Base-by-base conservation (phyloP, 176 grass and related monocot genomes). In the Oryza brachyantha region DNA sequence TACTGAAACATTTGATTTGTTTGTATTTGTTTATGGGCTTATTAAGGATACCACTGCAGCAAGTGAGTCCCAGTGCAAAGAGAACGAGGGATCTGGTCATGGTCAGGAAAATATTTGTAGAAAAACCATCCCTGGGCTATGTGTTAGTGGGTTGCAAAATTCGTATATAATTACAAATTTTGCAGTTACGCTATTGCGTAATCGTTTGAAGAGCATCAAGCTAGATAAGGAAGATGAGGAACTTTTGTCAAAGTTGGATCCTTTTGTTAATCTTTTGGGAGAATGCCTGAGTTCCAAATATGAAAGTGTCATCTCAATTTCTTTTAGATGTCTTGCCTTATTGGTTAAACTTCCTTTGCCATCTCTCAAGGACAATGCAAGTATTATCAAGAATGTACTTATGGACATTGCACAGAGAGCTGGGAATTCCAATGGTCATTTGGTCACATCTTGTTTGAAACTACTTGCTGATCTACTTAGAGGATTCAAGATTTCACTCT, bases 251-350 rank as follows among this genome's bases (percentile, higher is more conserved):
- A 91, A 90, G 92, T 79, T 98, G 73, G 92, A 98, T 70, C 95
- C 95, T 24, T 98, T 98, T 83, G 77, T 98, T 64, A 83, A 85
- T 34, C 85, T 94, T 66, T 36, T 98, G 70, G 74, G 61, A 54
- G 78, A 90, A 76, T 98, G 95, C 65, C 48, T 98, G 36, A 89
- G 69, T 77, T 98, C 95, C 36, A 98, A 98, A 68, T 90, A 94
- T 54, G 89, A 92, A 86, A 85, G 72, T 75, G 87, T 94, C 61
- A 68, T 98, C 66, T 90, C 95, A 75, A 81, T 82, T 82, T 76
- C 85, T 72, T 94, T 98, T 72, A 92, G 90, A 81, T 98, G 91
- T 81, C 68, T 94, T 67, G 64, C 90, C 72, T 84, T 81, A 61
- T 86, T 98, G 88, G 79, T 94, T 41, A 87, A 86, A 42, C 85